Base-by-base conservation (phyloP, 768 basidiomycete species). In the Rhizopogon vinicolor region DNA sequence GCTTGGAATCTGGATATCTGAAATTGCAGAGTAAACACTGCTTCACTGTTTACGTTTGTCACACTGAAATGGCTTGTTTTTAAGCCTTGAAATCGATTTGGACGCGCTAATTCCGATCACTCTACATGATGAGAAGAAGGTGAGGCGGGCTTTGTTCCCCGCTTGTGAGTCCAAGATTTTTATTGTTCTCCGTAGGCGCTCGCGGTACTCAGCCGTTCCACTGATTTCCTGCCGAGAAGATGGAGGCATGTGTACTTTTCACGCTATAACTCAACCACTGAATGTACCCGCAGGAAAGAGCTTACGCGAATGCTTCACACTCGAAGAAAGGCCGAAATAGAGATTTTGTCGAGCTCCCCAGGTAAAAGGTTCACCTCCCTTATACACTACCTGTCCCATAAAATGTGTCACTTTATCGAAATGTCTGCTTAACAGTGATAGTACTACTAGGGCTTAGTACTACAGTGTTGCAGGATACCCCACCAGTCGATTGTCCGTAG, bases 261-360 rank as follows among this genome's bases (percentile, higher is more conserved):
- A 22, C 10, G 22, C 1, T 40, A 14, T 35, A 31, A 59, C 52
- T 49, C 37, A 42, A 50, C 53, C 53, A 50, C 39, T 44, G 42
- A 45, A 19, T 5, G 25, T 7, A 9, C 35, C 25, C 41, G 7
- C 66, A 95, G 93, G 71, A 85, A 83, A 60, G 93, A 96, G 63
- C 81, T 98, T 3, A 77, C 78, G 67, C 76, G 83, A 60, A 91
- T 97, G 81, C 69, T 98, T 37, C 85, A 89, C 64, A 75, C 72
- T 5, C 82, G 90, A n/a, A 83, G 86, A 44, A 98, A 98, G 70
- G 95, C 95, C 3, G 96, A 98, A 70, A 95, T 95, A 45, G 92
- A 98, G 66, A 77, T 90, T 41, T 65, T 91, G 59, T 33, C 67
- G 10, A 52, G 55, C 6, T 46, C 52, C 9, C 58, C 49, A 14